phyloP scores from a whole-genome alignment of 2,329 filamentous ascomycete species.

The Tolypocladium tundrense region DNA sequence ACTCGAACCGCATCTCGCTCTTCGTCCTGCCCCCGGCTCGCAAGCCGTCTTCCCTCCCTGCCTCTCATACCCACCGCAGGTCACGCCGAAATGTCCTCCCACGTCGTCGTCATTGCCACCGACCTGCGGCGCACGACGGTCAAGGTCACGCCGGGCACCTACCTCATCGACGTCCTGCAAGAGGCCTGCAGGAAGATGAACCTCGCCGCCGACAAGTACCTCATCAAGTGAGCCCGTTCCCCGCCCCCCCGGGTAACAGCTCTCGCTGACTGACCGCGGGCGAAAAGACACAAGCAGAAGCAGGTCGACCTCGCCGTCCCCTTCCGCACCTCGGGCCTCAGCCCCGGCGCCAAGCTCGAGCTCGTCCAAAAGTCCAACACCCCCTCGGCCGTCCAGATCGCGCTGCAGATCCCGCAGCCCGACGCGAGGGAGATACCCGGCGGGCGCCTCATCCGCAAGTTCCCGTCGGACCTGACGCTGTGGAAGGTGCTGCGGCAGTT shows the following conservation, averaged over 20 bases:
- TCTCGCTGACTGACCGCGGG: neutral
- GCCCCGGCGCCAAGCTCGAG: slow-evolving; percentile 81
- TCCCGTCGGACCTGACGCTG: slow-evolving; percentile 76
- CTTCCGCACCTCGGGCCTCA: slow-evolving; percentile 72
- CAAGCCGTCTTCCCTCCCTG: neutral
- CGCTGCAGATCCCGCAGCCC: slow-evolving; percentile 70
- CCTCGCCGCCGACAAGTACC: slow-evolving; percentile 61
- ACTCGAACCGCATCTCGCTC: neutral
- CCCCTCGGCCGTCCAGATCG: slow-evolving; percentile 75
- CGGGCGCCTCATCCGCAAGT: slow-evolving; percentile 69
- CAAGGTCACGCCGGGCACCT: slow-evolving; percentile 73
- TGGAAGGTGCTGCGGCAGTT: slow-evolving; percentile 89
- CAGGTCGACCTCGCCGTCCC: slow-evolving; percentile 75
- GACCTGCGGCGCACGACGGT: slow-evolving; percentile 67
- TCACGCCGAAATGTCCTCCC: slow-evolving; percentile 58
- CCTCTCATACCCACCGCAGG: neutral
- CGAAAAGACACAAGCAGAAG: slow-evolving; percentile 66
- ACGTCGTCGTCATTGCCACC: slow-evolving; percentile 79
- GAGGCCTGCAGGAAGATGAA: slow-evolving; percentile 81
- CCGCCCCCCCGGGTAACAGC: neutral
- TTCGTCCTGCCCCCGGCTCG: neutral
- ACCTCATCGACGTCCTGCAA: slow-evolving; percentile 73
- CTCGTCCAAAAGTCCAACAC: slow-evolving; percentile 81
- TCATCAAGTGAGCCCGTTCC: slow-evolving; percentile 56
- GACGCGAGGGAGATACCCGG: slow-evolving; percentile 54